These are phyloP conservation scores for Blastobotrys capitulatus DNA, from an alignment of 1,139 yeast species.

Conservation along the genomic window DNA sequence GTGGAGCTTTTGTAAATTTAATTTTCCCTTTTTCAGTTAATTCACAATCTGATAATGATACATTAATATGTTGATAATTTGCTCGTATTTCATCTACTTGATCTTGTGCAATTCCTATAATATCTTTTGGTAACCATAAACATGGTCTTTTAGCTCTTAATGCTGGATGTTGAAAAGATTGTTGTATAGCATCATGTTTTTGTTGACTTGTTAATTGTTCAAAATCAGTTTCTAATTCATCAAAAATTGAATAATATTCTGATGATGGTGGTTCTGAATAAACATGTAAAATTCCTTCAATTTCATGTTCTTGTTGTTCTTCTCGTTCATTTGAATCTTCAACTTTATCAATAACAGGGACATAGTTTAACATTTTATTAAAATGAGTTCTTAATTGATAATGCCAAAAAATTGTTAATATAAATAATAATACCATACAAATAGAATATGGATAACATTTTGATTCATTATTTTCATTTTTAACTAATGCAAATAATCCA, in stretches of 20 bases:
- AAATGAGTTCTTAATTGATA: neutral
- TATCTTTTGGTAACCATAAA: conserved; percentile 34
- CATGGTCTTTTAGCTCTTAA: conserved; percentile 28
- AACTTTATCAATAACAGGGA: neutral
- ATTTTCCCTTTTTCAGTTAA: conserved; percentile 11
- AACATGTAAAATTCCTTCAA: neutral
- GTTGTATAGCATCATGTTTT: conserved; percentile 21
- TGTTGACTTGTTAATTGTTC: conserved; percentile 22
- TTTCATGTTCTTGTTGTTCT: neutral
- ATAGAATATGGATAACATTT: conserved; percentile 13
- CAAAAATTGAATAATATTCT: conserved; percentile 18
- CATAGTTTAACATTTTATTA: neutral
- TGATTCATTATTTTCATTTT: conserved; percentile 18
- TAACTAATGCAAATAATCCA: conserved; percentile 64
- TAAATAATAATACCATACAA: neutral
- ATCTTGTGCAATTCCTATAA: conserved; percentile 30
- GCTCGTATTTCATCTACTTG: conserved; percentile 26
- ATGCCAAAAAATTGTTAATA: neutral
- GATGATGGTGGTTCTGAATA: neutral
- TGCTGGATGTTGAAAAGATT: conserved; percentile 30
- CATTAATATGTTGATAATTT: conserved; percentile 23
- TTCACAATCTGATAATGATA: conserved; percentile 18
- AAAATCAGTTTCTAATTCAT: conserved; percentile 26
- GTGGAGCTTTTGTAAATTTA: conserved; percentile 11
- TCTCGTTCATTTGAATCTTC: neutral